Evolutionary conservation across 2,329 filamentous ascomycete species (phyloP).

Genomic region (Aspergillus amoenus): DNA sequence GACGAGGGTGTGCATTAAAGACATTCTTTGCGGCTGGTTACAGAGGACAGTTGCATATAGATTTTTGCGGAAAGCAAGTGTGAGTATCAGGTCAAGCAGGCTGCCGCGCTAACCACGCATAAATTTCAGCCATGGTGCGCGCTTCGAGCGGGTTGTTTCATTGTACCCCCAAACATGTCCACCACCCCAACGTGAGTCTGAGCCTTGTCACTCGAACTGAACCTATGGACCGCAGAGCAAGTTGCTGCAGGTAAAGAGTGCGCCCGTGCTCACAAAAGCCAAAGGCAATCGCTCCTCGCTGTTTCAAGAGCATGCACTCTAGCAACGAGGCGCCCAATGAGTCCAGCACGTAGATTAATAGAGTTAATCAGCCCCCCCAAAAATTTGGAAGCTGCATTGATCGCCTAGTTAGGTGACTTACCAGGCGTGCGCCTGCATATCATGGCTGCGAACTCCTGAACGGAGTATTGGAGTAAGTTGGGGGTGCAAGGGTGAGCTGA

Average conservation of each 20-base stretch:
- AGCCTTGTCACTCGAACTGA: not conserved
- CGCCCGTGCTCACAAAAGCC: not conserved
- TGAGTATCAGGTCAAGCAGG: not conserved
- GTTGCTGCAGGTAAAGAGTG: not conserved
- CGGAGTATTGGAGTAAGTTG: not conserved
- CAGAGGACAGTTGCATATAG: too few species aligned
- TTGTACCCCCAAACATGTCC: not conserved
- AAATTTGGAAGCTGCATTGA: not conserved
- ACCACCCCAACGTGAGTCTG: not conserved
- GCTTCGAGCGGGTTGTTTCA: not conserved
- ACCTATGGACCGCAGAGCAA: not conserved
- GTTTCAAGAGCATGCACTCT: not conserved
- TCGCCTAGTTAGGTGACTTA: not conserved
- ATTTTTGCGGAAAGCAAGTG: too few species aligned
- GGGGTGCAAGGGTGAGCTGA: not conserved
- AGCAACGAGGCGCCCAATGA: not conserved
- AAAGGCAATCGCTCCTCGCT: not conserved
- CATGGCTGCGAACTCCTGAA: not conserved
- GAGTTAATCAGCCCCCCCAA: not conserved
- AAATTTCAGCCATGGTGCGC: not conserved
- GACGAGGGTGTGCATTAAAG: too few species aligned
- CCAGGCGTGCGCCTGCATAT: not conserved
- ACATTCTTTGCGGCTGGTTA: too few species aligned
- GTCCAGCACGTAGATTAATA: not conserved
- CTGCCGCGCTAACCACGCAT: constrained; percentile 6